These are phyloP conservation scores for Onygenales sp. DNA, from an alignment of 2,329 filamentous ascomycete species.

Conservation along the genomic window DNA sequence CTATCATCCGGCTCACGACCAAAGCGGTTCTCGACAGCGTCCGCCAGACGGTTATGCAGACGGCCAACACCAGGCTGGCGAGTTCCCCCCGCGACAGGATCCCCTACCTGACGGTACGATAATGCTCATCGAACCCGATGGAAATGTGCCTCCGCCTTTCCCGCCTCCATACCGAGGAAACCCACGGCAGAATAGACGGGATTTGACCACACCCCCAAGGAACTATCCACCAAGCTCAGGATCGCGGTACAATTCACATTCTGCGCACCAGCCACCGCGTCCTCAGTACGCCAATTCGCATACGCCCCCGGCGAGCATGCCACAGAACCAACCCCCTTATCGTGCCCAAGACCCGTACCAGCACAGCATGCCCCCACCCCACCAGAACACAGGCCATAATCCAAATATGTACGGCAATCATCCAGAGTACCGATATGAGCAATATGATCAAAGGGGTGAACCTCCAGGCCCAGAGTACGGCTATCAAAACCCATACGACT, in stretches of 20 bases:
- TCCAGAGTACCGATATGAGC: not conserved
- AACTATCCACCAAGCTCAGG: slow-evolving; percentile 5
- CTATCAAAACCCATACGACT: too few relatives aligned
- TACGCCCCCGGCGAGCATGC: not conserved
- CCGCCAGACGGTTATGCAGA: not conserved
- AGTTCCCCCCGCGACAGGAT: not conserved
- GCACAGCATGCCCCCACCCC: not conserved
- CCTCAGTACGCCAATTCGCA: not conserved
- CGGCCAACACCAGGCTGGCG: not conserved
- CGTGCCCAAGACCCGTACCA: slow-evolving; percentile 1
- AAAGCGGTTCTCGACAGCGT: not conserved
- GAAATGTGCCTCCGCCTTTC: slow-evolving; percentile 10
- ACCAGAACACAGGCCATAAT: not conserved
- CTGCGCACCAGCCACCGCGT: not conserved
- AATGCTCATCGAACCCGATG: slow-evolving; percentile 9
- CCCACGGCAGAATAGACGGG: slow-evolving; percentile 6
- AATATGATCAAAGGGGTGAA: too few relatives aligned
- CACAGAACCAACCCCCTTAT: not conserved
- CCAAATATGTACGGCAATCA: not conserved
- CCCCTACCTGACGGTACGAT: slow-evolving; percentile 4
- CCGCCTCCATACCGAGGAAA: slow-evolving; percentile 10
- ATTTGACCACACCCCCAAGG: slow-evolving; percentile 1
- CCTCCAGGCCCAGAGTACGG: too few relatives aligned
- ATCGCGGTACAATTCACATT: not conserved
- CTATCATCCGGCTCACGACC: not conserved